Evolutionary conservation across 1,284 basidiomycete genomes (phyloP).

Genomic region (Irpex sp.): DNA sequence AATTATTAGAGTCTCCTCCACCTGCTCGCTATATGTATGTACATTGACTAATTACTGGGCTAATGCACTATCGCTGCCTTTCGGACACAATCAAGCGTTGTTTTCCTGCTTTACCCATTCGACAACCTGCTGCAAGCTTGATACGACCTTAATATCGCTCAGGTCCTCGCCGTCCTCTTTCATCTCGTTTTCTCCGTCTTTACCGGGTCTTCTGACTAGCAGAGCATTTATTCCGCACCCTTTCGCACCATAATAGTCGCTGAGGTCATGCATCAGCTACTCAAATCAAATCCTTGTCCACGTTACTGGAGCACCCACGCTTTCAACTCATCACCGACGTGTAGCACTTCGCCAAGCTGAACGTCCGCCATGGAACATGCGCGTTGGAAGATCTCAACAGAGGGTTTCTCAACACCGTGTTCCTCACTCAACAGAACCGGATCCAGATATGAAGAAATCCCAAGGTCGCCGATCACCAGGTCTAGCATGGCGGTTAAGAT

Average conservation of each 20-base stretch:
- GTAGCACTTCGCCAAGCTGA: slow-evolving; percentile 45
- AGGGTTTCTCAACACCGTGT: slow-evolving; percentile 66
- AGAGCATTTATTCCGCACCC: slow-evolving; percentile 57
- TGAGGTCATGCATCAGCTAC: slow-evolving; percentile 22
- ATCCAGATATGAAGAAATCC: slow-evolving; percentile 42
- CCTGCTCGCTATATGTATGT: background rate
- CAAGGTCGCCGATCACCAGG: slow-evolving; percentile 56
- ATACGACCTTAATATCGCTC: slow-evolving; percentile 34
- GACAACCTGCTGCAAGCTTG: slow-evolving; percentile 39
- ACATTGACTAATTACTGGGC: background rate
- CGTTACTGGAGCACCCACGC: slow-evolving; percentile 38
- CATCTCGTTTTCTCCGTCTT: slow-evolving; percentile 45
- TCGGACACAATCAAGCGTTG: background rate
- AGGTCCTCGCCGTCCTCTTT: slow-evolving; percentile 42
- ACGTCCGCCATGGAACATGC: slow-evolving; percentile 31
- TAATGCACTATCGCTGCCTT: background rate
- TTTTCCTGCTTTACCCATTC: slow-evolving; percentile 23
- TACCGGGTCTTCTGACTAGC: slow-evolving; percentile 47
- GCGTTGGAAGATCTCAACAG: slow-evolving; percentile 50
- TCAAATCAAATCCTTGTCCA: background rate
- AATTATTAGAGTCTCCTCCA: background rate
- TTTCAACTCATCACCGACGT: slow-evolving; percentile 70
- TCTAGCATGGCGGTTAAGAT: slow-evolving; percentile 21
- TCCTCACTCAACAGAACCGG: slow-evolving; percentile 63
- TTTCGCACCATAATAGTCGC: slow-evolving; percentile 67